These are phyloP conservation scores for Paramecium biaurelia DNA, from an alignment of 73 alveolate genomes.

Conservation along the genomic window DNA sequence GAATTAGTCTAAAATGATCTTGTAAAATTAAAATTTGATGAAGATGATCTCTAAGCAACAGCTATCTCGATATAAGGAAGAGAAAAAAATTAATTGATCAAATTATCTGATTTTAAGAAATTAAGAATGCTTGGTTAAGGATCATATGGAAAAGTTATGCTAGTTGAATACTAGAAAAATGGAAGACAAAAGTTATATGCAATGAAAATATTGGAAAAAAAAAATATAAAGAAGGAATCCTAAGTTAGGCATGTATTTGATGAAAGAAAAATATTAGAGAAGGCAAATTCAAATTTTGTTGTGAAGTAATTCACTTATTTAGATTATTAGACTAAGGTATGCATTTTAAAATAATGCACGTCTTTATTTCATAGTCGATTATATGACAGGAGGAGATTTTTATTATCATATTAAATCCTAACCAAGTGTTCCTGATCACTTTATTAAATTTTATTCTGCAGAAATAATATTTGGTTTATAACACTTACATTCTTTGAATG, in stretches of 20 bases:
- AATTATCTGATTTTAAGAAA: conserved; percentile 40
- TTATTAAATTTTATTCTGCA: conserved; percentile 67
- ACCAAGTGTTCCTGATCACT: conserved; percentile 67
- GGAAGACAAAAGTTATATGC: conserved; percentile 77
- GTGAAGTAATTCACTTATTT: conserved; percentile 65
- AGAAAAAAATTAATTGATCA: background rate
- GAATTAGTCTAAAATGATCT: background rate
- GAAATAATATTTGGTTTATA: conserved; percentile 73
- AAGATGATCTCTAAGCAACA: background rate
- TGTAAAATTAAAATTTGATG: background rate
- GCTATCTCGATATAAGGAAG: background rate
- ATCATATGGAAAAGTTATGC: conserved; percentile 83
- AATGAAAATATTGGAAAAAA: conserved; percentile 88
- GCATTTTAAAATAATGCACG: conserved; percentile 90
- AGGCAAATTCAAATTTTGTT: conserved; percentile 83
- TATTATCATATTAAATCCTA: conserved; percentile 75
- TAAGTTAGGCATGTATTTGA: conserved; percentile 52
- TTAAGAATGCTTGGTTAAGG: conserved; percentile 82
- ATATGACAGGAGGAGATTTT: conserved; percentile 91
- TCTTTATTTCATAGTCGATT: conserved; percentile 89
- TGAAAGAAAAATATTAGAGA: conserved; percentile 83
- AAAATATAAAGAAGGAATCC: conserved; percentile 54
- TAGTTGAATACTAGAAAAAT: conserved; percentile 74
- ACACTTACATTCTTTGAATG: conserved; percentile 64
- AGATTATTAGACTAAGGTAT: conserved; percentile 60